phyloP scores from a whole-genome alignment of 2,329 filamentous ascomycete genomes.

The Cercospora berteroae region DNA sequence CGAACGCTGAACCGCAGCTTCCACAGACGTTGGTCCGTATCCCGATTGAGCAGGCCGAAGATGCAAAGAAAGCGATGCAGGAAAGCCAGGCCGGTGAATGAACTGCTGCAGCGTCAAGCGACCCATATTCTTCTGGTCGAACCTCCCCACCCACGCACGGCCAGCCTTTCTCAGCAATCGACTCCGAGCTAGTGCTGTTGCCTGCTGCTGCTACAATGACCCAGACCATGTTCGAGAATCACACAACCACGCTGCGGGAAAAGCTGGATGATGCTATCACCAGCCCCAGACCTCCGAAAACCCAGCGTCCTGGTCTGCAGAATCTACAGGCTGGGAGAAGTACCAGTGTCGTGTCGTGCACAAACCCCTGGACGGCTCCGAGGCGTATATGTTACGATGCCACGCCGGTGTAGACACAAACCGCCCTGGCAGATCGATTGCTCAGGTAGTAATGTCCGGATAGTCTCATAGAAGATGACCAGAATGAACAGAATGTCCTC shows the following conservation, averaged over 20 bases:
- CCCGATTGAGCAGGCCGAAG: conserved; percentile 66
- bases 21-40: conserved; percentile 83
- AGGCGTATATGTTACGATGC: neutral
- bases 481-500: neutral
- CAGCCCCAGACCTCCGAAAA: neutral
- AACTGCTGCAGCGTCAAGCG: neutral
- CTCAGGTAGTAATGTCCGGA: neutral
- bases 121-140: neutral
- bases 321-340: neutral
- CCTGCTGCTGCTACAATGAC: neutral
- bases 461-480: neutral
- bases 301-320: neutral
- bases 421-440: neutral
- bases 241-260: neutral
- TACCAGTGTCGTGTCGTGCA: neutral
- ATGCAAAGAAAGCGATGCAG: conserved; percentile 32
- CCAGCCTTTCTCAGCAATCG: neutral
- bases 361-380: neutral
- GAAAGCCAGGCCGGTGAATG: conserved; percentile 22
- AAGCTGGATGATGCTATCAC: neutral
- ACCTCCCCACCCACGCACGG: neutral
- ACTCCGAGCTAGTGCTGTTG: neutral
- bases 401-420: neutral
- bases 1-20: conserved; percentile 52
- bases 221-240: neutral